Base-by-base conservation (phyloP, 768 basidiomycete species). In the Sarcodon aspratus region DNA sequence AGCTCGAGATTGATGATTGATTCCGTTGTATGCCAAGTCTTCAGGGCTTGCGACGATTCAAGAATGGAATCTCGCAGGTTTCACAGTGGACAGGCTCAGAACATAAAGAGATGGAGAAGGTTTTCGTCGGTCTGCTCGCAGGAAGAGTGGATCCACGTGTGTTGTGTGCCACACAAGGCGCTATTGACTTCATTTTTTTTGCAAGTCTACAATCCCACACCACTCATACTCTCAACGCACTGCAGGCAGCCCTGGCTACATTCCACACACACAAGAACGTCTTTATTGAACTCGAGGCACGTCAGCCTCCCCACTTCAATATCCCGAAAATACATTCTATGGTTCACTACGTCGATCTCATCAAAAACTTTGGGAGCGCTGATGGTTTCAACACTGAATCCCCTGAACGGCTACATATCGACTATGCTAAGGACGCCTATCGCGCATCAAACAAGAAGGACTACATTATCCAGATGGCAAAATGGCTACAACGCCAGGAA, bases 241-340 rank as follows among this genome's bases (percentile, higher is more conserved):
- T 73, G 0, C 48, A 59, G 1, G 53, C 57, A 0, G 55, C 61
- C 0, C 59, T 73, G 0, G 8, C 52, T 1, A 11, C 11, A 0
- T 74, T 74, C 53, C 65, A 75, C 50, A 36, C 48, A 3, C 55
- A 67, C 55, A 73, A 71, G 47, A 38, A 50, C 7, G 55, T 68
- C 1, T 71, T 73, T 50, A 36, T 69, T 17, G 54, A 59, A 10
- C 53, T 68, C 9, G 63, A 64, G 1, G 61, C 66, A n/a, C 61
- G 60, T 0, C 35, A 60, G 4, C n/a, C n/a, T n/a, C n/a, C n/a
- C n/a, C 10, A 59, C 18, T 60, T 63, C 52, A 48, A 56, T 6
- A 31, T 63, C 1, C 60, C 58, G 0, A 64, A 63, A 44, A 36
- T 61, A 0, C 57, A 60, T 33, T 36, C 46, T 6, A 49, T 57